phyloP scores from a whole-genome alignment of 1,284 basidiomycete genomes.

The Xerocomus amazonicus region DNA sequence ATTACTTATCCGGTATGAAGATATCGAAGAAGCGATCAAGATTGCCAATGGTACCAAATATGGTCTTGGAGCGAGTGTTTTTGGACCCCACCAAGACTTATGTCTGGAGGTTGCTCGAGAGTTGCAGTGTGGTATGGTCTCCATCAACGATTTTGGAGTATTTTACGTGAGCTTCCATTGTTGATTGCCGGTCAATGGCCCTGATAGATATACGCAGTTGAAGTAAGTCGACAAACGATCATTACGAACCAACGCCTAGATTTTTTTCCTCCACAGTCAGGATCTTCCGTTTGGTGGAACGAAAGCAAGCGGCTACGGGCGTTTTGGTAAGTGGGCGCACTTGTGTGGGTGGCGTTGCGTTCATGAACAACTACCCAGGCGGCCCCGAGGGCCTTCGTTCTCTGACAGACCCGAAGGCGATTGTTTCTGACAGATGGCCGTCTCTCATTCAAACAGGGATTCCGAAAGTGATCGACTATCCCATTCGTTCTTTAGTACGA shows the following conservation, averaged over 20 bases:
- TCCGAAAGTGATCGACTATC: slow-evolving; percentile 84
- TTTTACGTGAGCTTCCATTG: slow-evolving; percentile 68
- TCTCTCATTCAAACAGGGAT: slow-evolving; percentile 80
- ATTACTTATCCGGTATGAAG: slow-evolving; percentile 77
- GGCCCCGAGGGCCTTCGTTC: slow-evolving; percentile 90
- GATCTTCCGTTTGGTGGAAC: slow-evolving; percentile 91
- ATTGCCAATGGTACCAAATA: slow-evolving; percentile 87
- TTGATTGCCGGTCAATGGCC: slow-evolving; percentile 3
- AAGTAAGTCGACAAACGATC: slow-evolving; percentile 45
- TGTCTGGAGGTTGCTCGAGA: slow-evolving; percentile 76
- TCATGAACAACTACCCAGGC: slow-evolving; percentile 40
- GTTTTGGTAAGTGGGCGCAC: slow-evolving; percentile 61
- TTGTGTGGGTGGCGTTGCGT: slow-evolving; percentile 3
- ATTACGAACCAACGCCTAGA: slow-evolving; percentile 8
- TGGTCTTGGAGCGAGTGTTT: slow-evolving; percentile 95
- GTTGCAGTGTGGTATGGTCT: slow-evolving; percentile 94
- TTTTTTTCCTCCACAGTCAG: slow-evolving; percentile 57
- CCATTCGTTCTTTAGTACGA: slow-evolving; percentile 71
- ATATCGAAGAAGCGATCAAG: slow-evolving; percentile 76
- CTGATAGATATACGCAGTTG: slow-evolving; percentile 39
- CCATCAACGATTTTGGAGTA: slow-evolving; percentile 92
- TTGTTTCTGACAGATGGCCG: slow-evolving; percentile 85
- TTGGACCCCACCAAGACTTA: slow-evolving; percentile 74
- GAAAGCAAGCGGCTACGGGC: slow-evolving; percentile 86
- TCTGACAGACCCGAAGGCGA: slow-evolving; percentile 83